Percentiles rank a stretch among this genome's conserved stretches.
phyloP scores from a whole-genome alignment of 2,329 filamentous ascomycete species.

The Cladosporium sp. region DNA sequence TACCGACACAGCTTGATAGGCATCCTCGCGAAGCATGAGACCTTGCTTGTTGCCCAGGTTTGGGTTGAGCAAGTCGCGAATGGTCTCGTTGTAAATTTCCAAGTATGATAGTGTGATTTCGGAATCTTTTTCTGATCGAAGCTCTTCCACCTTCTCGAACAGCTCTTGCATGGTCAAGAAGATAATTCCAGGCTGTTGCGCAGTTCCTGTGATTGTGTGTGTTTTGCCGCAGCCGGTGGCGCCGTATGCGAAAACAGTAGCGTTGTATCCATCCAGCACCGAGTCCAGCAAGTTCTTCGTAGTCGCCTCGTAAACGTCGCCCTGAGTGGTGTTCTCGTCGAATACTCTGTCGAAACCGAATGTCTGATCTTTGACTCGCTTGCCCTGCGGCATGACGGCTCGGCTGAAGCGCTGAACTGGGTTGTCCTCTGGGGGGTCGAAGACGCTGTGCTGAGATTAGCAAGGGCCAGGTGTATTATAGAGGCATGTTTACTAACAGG shows the following conservation, averaged over 20 bases:
- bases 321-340: constrained; percentile 88
- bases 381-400: constrained; percentile 72
- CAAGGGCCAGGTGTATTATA: neutral
- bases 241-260: constrained; percentile 96
- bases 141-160: constrained; percentile 90
- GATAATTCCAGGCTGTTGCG: constrained; percentile 92
- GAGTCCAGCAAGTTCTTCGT: constrained; percentile 87
- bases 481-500: constrained; percentile 58
- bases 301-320: constrained; percentile 91
- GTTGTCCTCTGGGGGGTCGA: constrained; percentile 94
- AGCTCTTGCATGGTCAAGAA: constrained; percentile 99
- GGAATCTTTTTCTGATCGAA: constrained; percentile 78
- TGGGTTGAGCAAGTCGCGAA: constrained; percentile 87
- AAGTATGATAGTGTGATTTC: constrained; percentile 92
- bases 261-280: constrained; percentile 96
- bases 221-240: constrained; percentile 98
- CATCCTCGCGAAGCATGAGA: constrained; percentile 89
- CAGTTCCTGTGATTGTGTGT: constrained; percentile 86
- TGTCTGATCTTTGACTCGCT: constrained; percentile 93
- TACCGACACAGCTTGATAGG: constrained; percentile 87
- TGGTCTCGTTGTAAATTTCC: constrained; percentile 99
- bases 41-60: constrained; percentile 75
- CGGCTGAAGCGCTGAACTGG: constrained; percentile 82
- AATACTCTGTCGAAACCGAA: constrained; percentile 97
- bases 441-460: constrained; percentile 59